Percentiles rank a stretch among this genome's conserved stretches.
phyloP scores from a whole-genome alignment of 179 eudicot genomes.

The Silene vulgaris region DNA sequence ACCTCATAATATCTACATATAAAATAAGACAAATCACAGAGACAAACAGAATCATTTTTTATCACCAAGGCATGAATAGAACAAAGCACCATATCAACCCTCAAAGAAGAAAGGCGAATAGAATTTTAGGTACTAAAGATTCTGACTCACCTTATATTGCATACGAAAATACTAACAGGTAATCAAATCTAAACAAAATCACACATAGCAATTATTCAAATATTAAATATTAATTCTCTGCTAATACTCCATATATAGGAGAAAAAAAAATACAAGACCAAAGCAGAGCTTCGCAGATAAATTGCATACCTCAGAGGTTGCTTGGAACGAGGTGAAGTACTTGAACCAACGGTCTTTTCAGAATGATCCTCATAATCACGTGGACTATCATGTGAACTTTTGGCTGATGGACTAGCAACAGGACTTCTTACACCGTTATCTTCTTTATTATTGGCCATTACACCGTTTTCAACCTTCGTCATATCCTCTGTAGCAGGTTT shows the following conservation, averaged over 20 bases:
- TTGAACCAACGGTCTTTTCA: conserved; percentile 32
- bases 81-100: too few relatives aligned
- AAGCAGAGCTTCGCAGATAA: neutral
- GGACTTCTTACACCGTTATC: conserved; percentile 29
- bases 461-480: conserved; percentile 36
- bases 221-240: neutral
- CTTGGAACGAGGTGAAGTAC: conserved; percentile 54
- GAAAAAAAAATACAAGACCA: conserved; percentile 10
- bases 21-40: too few relatives aligned
- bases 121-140: too few relatives aligned
- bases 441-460: conserved; percentile 26
- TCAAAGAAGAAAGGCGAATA: too few relatives aligned
- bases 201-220: too few relatives aligned
- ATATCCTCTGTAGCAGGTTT: conserved; percentile 24
- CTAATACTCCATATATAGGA: neutral
- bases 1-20: too few relatives aligned
- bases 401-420: conserved; percentile 51
- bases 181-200: too few relatives aligned
- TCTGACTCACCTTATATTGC: too few relatives aligned
- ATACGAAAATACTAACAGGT: too few relatives aligned
- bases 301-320: conserved; percentile 51
- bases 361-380: conserved; percentile 37
- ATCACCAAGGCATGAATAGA: too few relatives aligned
- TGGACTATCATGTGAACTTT: conserved; percentile 44
- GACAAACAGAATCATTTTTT: too few relatives aligned